A percentile compares a stretch with the other conserved stretches of the same genome.
Evolutionary conservation across 306 rosid species (phyloP).

Genomic region (Vigna reflexopilosa): DNA sequence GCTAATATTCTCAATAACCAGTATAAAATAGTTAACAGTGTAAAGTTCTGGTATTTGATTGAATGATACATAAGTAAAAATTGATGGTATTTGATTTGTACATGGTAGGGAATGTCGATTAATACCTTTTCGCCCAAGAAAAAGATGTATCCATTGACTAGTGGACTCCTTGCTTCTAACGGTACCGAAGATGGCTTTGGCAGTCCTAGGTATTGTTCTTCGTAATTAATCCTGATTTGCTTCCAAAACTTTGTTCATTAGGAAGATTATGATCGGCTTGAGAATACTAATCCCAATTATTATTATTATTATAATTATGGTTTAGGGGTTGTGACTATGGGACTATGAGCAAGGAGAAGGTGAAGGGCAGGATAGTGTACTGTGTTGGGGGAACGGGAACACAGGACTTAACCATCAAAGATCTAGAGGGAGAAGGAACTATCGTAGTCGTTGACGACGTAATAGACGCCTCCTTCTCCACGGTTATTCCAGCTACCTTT

Average conservation of each 20-base stretch:
- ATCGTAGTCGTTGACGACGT: slow-evolving; percentile 51
- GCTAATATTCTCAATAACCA: too few relatives aligned
- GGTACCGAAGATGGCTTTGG: slow-evolving; percentile 40
- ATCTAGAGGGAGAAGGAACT: slow-evolving; percentile 65
- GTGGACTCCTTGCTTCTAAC: slow-evolving; percentile 68
- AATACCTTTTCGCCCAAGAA: slow-evolving; percentile 68
- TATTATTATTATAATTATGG: background rate
- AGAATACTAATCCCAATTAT: slow-evolving; percentile 8
- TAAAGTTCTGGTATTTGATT: too few relatives aligned
- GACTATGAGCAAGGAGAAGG: slow-evolving; percentile 58
- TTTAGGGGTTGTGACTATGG: slow-evolving; percentile 73
- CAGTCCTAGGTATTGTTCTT: slow-evolving; percentile 56
- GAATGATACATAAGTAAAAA: too few relatives aligned
- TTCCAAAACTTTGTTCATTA: background rate
- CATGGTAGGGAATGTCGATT: slow-evolving; percentile 67
- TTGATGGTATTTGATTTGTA: background rate
- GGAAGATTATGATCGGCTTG: slow-evolving; percentile 10
- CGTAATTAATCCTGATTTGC: background rate
- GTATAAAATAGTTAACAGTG: too few relatives aligned
- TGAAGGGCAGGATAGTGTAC: slow-evolving; percentile 74
- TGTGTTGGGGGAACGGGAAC: slow-evolving; percentile 51
- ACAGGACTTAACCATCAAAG: slow-evolving; percentile 57
- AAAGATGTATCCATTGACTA: slow-evolving; percentile 70
- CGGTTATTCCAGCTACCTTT: slow-evolving; percentile 59
- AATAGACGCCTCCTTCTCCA: slow-evolving; percentile 51